These are phyloP conservation scores for Mycena maculata DNA, from an alignment of 768 basidiomycete species.

Conservation along the genomic window DNA sequence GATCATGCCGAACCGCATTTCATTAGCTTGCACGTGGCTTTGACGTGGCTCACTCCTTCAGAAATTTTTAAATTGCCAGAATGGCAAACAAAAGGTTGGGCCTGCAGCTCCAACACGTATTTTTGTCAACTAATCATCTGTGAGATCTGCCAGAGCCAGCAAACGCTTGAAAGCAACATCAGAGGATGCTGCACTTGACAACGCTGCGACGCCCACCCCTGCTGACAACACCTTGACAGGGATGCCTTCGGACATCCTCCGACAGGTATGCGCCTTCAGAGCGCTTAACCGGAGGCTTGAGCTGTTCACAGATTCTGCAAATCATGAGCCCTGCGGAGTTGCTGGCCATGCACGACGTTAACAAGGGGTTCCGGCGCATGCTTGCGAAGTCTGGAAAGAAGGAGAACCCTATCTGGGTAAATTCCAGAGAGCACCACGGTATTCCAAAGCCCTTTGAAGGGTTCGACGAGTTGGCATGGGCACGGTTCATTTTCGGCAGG, in stretches of 20 bases:
- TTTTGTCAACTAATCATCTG: no score
- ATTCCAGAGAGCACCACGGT: slow-evolving; percentile 11
- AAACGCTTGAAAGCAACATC: no score
- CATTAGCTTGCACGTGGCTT: no score
- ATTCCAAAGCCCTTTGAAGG: slow-evolving; percentile 8
- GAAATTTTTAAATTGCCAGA: no score
- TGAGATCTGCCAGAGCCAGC: no score
- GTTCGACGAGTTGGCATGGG: neutral
- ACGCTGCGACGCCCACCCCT: no score
- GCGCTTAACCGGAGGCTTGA: no score
- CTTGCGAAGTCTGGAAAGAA: neutral
- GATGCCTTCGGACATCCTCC: neutral
- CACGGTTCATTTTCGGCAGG: slow-evolving; percentile 3
- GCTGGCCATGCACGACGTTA: slow-evolving; percentile 4
- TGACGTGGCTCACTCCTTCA: no score
- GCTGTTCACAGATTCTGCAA: neutral
- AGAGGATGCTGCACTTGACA: no score
- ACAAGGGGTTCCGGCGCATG: slow-evolving; percentile 1
- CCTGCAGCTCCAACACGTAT: no score
- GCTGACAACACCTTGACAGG: neutral
- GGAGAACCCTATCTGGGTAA: neutral
- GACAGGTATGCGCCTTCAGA: neutral
- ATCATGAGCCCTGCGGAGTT: slow-evolving; percentile 6
- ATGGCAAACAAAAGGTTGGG: no score
- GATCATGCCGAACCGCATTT: no score